Base-by-base conservation (phyloP, 2,329 filamentous ascomycete genomes). In the Leptographium flavum region DNA sequence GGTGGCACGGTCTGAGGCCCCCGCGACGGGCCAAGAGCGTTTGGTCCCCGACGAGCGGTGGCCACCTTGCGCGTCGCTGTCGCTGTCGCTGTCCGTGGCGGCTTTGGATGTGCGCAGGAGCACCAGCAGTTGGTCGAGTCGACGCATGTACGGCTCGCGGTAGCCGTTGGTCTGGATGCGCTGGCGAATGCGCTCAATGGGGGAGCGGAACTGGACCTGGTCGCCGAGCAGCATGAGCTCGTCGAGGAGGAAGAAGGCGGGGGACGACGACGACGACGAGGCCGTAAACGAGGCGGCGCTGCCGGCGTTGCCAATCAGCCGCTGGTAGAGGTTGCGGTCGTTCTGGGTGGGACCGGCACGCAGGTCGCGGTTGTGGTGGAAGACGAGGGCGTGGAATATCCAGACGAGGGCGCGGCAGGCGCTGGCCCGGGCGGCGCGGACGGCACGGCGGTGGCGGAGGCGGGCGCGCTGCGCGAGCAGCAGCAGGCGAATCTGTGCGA, bases 321-420 rank as follows among this genome's bases (percentile, higher is more conserved):
- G 58, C 36, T 61, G 54, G 56, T 71, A 76, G 9, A 75, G 60
- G 47, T 72, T 71, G 5, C 64, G 60, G 28, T 67, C 61, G 22
- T 54, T 50, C n/a, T 56, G 56, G 2, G 50, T 54, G 1, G 52
- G 45, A 3, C 55, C 54, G 1, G 53, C 50, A 25, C 63, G 60
- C 15, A 58, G 53, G 48, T 71, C 64, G 50, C 65, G 64, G 27
- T 63, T 63, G 36, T 59, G 55, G 5, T 47, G 44, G n/a, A 52
- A 48, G 11, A 67, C 63, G 3, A 75, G 64, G 15, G 60, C 56
- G 31, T 60, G 55, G 21, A 76, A 63, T 39, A 74, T 68, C 52
- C 64, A 65, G 1, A 74, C 56, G 2, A 76, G 62, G 0, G 68
- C 61, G 4, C 62, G 63, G 3, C 67, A 70, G 5, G 71, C 72